These are phyloP conservation scores for Sporopachydermia cereana DNA, from an alignment of 1,139 yeast species.

Conservation along the genomic window DNA sequence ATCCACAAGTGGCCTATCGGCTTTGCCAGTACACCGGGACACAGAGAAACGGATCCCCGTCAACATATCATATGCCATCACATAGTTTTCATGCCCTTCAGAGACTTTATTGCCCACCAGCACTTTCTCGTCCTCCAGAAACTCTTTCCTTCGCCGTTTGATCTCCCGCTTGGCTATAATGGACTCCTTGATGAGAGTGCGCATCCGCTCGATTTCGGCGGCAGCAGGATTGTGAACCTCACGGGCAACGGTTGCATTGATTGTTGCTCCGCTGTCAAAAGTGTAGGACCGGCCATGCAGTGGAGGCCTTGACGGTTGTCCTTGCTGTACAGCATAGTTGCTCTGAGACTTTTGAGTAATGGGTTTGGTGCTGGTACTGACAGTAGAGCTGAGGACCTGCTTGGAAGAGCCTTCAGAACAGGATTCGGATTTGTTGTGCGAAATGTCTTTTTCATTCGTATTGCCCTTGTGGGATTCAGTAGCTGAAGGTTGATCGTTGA, in stretches of 20 bases:
- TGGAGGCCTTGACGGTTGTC: no score
- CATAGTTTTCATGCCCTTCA: constrained; percentile 88
- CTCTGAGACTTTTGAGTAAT: not conserved
- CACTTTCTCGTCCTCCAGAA: constrained; percentile 49
- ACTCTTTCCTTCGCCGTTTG: constrained; percentile 30
- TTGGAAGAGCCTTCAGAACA: not conserved
- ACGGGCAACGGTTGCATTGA: not conserved
- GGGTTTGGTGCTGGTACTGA: no score
- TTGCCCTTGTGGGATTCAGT: no score
- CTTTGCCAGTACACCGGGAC: constrained; percentile 73
- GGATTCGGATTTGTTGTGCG: not conserved
- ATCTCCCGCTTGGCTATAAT: constrained; percentile 30
- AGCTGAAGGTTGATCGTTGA: no score
- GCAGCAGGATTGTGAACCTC: not conserved
- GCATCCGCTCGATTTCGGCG: constrained; percentile 18
- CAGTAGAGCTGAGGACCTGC: no score
- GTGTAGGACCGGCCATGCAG: not conserved
- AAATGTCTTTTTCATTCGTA: not conserved
- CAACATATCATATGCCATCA: constrained; percentile 92
- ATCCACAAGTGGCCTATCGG: constrained; percentile 59
- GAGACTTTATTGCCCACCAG: constrained; percentile 72
- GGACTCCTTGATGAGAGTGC: constrained; percentile 14
- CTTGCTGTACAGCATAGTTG: no score
- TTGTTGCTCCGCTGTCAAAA: not conserved
- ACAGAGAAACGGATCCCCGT: constrained; percentile 96